Evolutionary conservation across 306 rosid species (phyloP).

Genomic region (Cicer bijugum): DNA sequence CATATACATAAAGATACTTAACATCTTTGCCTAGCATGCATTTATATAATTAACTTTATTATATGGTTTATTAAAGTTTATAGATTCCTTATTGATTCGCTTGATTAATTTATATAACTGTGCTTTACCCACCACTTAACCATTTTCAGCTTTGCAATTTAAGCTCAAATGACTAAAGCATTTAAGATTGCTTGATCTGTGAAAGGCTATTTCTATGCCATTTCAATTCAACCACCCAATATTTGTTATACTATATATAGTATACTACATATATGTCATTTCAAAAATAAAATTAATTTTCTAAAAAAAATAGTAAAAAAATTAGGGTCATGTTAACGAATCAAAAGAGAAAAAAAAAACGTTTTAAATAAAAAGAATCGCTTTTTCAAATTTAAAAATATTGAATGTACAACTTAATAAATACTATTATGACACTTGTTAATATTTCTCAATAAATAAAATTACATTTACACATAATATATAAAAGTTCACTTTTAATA

Average conservation of each 20-base stretch:
- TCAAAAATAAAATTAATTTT: background rate
- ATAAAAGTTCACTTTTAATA: no score
- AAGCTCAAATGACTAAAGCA: slow-evolving; percentile 31
- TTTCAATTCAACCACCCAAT: slow-evolving; percentile 20
- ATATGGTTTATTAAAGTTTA: slow-evolving; percentile 4
- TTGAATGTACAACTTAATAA: no score
- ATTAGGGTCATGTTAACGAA: no score
- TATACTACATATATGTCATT: background rate
- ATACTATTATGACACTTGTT: no score
- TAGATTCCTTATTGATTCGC: slow-evolving; percentile 44
- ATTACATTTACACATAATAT: no score
- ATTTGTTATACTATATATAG: background rate
- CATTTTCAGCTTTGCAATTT: slow-evolving; percentile 38
- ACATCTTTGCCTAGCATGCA: slow-evolving; percentile 42
- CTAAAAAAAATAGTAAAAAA: no score
- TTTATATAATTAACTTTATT: slow-evolving; percentile 24
- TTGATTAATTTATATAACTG: slow-evolving; percentile 36
- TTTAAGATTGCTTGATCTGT: slow-evolving; percentile 28
- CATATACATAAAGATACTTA: slow-evolving; percentile 30
- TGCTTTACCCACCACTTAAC: slow-evolving; percentile 38
- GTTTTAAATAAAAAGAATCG: no score
- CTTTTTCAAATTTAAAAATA: no score
- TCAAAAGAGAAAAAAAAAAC: no score
- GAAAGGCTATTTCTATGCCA: background rate
- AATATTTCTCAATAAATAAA: no score